Base-by-base conservation (phyloP, 1,284 basidiomycete species). In the Pterulicium gracile region DNA sequence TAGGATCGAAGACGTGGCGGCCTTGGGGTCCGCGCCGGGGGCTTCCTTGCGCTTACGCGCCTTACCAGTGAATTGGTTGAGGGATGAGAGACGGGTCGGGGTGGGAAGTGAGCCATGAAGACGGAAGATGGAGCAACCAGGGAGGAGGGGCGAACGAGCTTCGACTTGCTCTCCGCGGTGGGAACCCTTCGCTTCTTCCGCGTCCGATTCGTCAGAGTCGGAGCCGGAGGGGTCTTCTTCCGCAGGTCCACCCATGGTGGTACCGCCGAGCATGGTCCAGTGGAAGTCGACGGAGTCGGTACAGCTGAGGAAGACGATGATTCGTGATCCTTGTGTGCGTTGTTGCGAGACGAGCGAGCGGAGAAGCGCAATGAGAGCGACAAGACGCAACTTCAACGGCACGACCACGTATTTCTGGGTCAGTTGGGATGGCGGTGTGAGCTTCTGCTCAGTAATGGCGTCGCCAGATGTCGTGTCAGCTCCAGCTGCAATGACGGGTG, bases 201-300 rank as follows among this genome's bases (percentile, higher is more conserved):
- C 63, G 12, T 66, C 64, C 7, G 53, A 48, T 23, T 52, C 56
- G 10, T 53, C 55, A 17, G 55, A 54, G 23, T 52, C 54, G 47
- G 55, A 22, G 2, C 58, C 57, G 0, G 56, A 62, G 10, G 55
- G 32, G 7, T 62, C 63, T 1, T 57, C 57, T 24, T 60, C 56
- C 2, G 58, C 57, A 15, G 7, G 36, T 1, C 59, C 69, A 7
- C 73, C 77, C 89, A 98, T 95, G 5, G 65, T 62, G 17, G 88
- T 73, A 1, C 81, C 79, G 1, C 85, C 88, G 0, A 98, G 66
- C n/a, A 97, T 70, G 42, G 76, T 76, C 88, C 90, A 98, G 61
- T 97, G 92, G 59, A 93, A 98, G 62, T 99, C 95, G 24, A 99
- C 96, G 1, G 92, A 91, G 62, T 98, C 94, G 2, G 93, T 98